phyloP scores from a whole-genome alignment of 2,329 filamentous ascomycete species.

The Colletotrichum cuscutae region DNA sequence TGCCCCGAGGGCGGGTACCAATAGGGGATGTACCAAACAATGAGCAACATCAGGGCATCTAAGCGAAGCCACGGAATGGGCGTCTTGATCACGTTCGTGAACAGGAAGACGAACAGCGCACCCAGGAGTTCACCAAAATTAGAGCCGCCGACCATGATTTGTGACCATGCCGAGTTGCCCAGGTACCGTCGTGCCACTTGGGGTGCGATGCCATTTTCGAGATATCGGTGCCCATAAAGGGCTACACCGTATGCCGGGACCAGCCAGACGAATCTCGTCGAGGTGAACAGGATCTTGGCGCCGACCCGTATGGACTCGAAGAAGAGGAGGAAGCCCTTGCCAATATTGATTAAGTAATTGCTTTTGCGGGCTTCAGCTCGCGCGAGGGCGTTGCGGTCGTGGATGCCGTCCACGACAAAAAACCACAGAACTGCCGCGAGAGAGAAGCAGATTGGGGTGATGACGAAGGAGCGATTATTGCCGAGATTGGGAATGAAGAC shows the following conservation, averaged over 20 bases:
- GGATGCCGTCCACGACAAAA: conserved; percentile 54
- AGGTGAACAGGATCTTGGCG: conserved; percentile 56
- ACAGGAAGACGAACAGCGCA: conserved; percentile 58
- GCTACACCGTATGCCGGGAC: conserved; percentile 59
- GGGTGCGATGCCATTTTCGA: conserved; percentile 59
- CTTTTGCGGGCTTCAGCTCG: conserved; percentile 36
- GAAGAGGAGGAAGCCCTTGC: conserved; percentile 19
- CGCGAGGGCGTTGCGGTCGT: conserved; percentile 38
- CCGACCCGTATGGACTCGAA: conserved; percentile 57
- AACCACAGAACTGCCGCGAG: conserved; percentile 54
- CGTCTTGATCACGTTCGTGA: conserved; percentile 58
- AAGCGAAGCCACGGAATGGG: conserved; percentile 62
- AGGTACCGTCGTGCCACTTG: conserved; percentile 58
- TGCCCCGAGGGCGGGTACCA: conserved; percentile 53
- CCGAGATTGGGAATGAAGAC: conserved; percentile 60
- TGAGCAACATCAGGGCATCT: conserved; percentile 55
- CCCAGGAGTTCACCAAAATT: conserved; percentile 62
- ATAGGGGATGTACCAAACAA: conserved; percentile 60
- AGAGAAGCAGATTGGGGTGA: conserved; percentile 59
- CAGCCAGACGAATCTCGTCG: conserved; percentile 60
- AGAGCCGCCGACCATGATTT: conserved; percentile 61
- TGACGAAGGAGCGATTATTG: conserved; percentile 62
- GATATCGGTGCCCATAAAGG: conserved; percentile 60
- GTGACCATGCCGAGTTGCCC: conserved; percentile 58
- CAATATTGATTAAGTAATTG: conserved; percentile 12